A percentile compares a stretch with the other conserved stretches of the same genome.
These are phyloP conservation scores for Phytopythium delawarense DNA, from an alignment of 352 stramenopile genomes.

Conservation along the genomic window DNA sequence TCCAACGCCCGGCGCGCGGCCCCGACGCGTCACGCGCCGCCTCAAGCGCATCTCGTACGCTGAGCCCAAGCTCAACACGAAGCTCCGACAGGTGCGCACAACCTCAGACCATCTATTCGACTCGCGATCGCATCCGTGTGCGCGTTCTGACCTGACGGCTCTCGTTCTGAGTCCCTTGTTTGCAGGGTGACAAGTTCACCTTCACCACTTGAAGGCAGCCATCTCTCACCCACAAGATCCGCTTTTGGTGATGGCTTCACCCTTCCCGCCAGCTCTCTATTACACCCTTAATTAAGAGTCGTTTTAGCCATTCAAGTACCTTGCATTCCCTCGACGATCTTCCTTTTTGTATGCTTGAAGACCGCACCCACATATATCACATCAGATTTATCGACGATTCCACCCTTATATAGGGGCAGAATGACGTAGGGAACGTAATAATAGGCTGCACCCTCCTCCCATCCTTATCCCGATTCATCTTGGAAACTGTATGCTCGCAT, in stretches of 20 bases:
- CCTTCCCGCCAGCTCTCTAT: background rate
- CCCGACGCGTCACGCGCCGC: slow-evolving; percentile 21
- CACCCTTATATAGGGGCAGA: background rate
- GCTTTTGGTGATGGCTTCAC: background rate
- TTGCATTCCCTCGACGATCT: background rate
- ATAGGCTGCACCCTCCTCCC: background rate
- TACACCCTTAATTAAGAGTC: background rate
- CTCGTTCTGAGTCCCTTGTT: slow-evolving; percentile 6
- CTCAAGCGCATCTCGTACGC: slow-evolving; percentile 50
- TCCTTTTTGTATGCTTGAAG: background rate
- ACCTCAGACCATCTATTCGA: background rate
- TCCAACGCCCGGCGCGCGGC: slow-evolving; percentile 14
- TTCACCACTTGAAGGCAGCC: slow-evolving; percentile 55
- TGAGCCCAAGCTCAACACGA: slow-evolving; percentile 76
- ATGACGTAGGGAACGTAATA: background rate
- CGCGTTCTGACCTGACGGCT: background rate
- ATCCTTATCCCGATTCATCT: background rate
- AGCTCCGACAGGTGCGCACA: slow-evolving; percentile 60
- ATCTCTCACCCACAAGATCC: slow-evolving; percentile 7
- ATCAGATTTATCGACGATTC: background rate
- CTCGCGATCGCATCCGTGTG: background rate
- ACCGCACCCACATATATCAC: background rate
- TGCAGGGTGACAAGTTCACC: slow-evolving; percentile 71
- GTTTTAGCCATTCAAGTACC: background rate
- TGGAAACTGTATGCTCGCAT: background rate